Conservation (phyloP, 75 land plant genomes). For the Selaginella tamariscina region DNA sequence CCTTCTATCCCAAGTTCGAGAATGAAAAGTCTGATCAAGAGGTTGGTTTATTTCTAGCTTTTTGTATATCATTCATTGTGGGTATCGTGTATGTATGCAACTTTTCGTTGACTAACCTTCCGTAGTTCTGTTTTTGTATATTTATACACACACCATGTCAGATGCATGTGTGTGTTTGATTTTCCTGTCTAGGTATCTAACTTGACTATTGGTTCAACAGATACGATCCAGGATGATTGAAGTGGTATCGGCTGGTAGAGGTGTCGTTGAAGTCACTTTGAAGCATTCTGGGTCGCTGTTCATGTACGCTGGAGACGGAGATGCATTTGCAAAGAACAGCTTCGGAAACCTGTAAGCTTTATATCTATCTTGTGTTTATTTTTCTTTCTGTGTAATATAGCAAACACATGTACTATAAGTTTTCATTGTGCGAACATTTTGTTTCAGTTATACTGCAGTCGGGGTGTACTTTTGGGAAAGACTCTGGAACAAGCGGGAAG, state of each 20-base stretch:
- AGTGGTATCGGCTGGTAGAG: conserved; percentile 68
- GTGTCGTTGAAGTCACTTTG: conserved; percentile 85
- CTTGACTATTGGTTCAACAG: conserved; percentile 35
- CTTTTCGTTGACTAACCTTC: too few species aligned
- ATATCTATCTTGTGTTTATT: not conserved
- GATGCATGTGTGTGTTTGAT: too few species aligned
- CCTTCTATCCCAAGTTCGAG: conserved; percentile 96
- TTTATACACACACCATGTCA: too few species aligned
- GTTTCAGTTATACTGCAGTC: conserved; percentile 83
- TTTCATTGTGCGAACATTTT: too few species aligned
- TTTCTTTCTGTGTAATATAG: too few species aligned
- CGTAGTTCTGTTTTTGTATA: too few species aligned
- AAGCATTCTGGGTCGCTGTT: conserved; percentile 98
- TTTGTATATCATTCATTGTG: too few species aligned
- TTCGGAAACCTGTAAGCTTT: conserved; percentile 69
- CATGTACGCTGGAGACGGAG: conserved; percentile 94
- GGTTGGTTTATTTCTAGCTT: conserved; percentile 21
- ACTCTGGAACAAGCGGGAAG: conserved; percentile 75
- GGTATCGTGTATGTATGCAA: too few species aligned
- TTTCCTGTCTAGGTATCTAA: too few species aligned
- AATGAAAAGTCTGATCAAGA: conserved; percentile 98
- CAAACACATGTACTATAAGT: too few species aligned
- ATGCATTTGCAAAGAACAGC: conserved; percentile 98
- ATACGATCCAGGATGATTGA: conserved; percentile 72
- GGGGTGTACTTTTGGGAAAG: conserved; percentile 78